Conservation (phyloP, 257 asterid species). For the Cinchona pubescens region DNA sequence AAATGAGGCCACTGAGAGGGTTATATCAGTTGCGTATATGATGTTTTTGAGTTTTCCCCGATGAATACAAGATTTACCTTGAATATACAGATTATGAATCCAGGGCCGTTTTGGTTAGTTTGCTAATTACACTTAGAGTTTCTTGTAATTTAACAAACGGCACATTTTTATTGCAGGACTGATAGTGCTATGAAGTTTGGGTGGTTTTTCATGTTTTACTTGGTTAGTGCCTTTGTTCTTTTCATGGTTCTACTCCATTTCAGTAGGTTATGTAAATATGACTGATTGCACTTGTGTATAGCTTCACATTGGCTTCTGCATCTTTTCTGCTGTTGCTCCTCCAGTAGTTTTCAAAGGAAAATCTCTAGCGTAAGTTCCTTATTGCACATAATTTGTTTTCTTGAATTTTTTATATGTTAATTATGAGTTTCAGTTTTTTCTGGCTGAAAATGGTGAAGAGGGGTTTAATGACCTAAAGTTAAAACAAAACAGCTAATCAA, state of each 20-base stretch:
- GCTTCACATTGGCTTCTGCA: slow-evolving; percentile 87
- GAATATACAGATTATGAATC: background rate
- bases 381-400: background rate
- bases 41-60: background rate
- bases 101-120: background rate
- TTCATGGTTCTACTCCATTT: slow-evolving; percentile 4
- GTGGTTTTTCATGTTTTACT: slow-evolving; percentile 91
- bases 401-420: background rate
- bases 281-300: slow-evolving; percentile 33
- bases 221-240: slow-evolving; percentile 37
- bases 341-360: slow-evolving; percentile 93
- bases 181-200: slow-evolving; percentile 88
- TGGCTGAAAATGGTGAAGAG: background rate
- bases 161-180: slow-evolving; percentile 56
- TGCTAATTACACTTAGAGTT: background rate
- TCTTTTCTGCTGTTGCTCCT: slow-evolving; percentile 97
- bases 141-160: background rate
- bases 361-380: slow-evolving; percentile 74
- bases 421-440: background rate
- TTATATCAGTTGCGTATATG: background rate
- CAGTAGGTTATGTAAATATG: background rate
- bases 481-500: background rate
- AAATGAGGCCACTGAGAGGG: background rate
- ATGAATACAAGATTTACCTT: background rate
- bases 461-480: background rate